Percentiles rank a stretch among this genome's conserved stretches.
phyloP scores from a whole-genome alignment of 2,329 filamentous ascomycete species.

The Penicillium janthinellum region DNA sequence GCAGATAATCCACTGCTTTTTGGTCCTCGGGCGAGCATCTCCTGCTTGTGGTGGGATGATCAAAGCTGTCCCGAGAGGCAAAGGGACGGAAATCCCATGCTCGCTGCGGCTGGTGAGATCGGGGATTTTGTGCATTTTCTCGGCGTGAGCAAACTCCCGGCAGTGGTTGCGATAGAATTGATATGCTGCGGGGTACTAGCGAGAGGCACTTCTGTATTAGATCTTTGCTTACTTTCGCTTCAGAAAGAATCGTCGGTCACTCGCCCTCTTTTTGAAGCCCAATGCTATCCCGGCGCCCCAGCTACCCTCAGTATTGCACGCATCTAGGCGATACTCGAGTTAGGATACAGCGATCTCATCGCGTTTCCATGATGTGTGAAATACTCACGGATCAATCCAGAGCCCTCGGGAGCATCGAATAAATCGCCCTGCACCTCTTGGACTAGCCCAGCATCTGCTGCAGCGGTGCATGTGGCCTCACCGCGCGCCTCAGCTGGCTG shows the following conservation, averaged over 20 bases:
- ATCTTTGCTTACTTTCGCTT: background rate
- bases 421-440: constrained; percentile 50
- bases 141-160: constrained; percentile 16
- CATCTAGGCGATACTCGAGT: constrained; percentile 42
- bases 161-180: constrained; percentile 53
- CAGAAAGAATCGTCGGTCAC: background rate
- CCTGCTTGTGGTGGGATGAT: constrained; percentile 55
- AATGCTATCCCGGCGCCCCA: constrained; percentile 63
- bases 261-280: constrained; percentile 49
- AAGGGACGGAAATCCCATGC: constrained; percentile 17
- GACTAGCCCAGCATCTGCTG: constrained; percentile 11
- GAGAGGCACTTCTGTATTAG: background rate
- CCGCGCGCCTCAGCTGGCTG: background rate
- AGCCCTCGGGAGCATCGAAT: constrained; percentile 54
- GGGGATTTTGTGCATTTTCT: constrained; percentile 3
- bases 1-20: constrained; percentile 59
- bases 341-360: background rate
- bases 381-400: constrained; percentile 53
- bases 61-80: constrained; percentile 51
- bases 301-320: constrained; percentile 59
- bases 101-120: constrained; percentile 4
- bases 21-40: constrained; percentile 29
- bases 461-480: background rate
- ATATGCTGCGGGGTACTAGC: constrained; percentile 55
- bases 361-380: background rate